Evolutionary conservation across 208 protist species (phyloP).

Genomic region (Trypanosoma caninum): DNA sequence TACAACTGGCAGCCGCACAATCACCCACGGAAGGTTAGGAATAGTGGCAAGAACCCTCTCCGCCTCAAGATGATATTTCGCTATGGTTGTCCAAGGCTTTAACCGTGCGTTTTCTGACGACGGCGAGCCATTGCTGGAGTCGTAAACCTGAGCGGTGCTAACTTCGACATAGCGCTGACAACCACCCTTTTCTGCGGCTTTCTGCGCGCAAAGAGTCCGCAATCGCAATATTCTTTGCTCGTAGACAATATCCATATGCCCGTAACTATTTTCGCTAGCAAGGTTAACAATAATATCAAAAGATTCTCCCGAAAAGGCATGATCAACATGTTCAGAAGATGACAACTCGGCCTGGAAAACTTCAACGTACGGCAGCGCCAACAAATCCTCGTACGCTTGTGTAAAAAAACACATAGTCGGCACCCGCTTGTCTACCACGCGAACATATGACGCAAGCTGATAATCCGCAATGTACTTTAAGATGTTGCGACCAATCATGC

Average conservation of each 20-base stretch:
- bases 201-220: constrained; percentile 50
- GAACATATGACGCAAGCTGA: constrained; percentile 30
- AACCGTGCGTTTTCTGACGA: constrained; percentile 24
- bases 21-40: constrained; percentile 52
- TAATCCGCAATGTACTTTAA: constrained; percentile 60
- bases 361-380: constrained; percentile 56
- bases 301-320: constrained; percentile 47
- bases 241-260: constrained; percentile 63
- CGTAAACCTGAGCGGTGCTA: constrained; percentile 91
- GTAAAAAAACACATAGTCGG: constrained; percentile 39
- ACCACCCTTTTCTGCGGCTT: constrained; percentile 32
- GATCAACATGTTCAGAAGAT: constrained; percentile 34
- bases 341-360: constrained; percentile 69
- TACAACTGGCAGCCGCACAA: constrained; percentile 86
- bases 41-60: constrained; percentile 63
- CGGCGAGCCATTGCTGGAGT: constrained; percentile 43
- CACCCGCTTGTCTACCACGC: constrained; percentile 48
- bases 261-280: constrained; percentile 86
- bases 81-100: constrained; percentile 84
- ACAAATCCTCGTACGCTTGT: constrained; percentile 31
- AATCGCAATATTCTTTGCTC: constrained; percentile 69
- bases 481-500: constrained; percentile 91
- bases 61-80: constrained; percentile 64
- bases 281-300: constrained; percentile 88
- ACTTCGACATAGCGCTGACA: constrained; percentile 85